Percentiles rank a stretch among this genome's conserved stretches.
phyloP scores from a whole-genome alignment of 345 rosid species.

The Pistacia atlantica region DNA sequence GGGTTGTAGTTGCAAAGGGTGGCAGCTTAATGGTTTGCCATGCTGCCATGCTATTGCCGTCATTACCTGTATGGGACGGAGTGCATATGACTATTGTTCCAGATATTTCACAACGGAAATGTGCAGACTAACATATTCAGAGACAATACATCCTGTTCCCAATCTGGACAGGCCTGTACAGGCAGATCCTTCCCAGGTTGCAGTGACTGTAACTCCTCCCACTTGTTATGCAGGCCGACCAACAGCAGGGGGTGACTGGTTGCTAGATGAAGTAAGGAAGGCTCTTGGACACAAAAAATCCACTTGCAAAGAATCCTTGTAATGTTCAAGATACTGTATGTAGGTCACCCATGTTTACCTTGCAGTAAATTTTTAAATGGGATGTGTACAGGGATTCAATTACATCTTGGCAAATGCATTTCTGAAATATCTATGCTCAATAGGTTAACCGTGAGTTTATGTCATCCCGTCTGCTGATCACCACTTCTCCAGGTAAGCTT shows the following conservation, averaged over 20 bases:
- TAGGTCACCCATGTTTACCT: too few relatives aligned
- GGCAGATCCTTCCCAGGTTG: constrained; percentile 27
- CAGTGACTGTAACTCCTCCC: constrained; percentile 73
- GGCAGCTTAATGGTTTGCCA: constrained; percentile 86
- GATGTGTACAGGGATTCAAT: neutral
- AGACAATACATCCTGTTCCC: constrained; percentile 72
- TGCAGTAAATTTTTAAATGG: neutral
- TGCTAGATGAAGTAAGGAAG: constrained; percentile 71
- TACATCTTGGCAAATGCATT: neutral
- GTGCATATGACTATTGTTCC: constrained; percentile 71
- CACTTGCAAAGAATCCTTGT: constrained; percentile 75
- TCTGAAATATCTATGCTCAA: neutral
- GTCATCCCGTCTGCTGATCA: neutral
- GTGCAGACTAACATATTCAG: constrained; percentile 68
- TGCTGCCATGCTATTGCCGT: constrained; percentile 82
- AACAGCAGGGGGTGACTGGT: constrained; percentile 56
- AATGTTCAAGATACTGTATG: too few relatives aligned
- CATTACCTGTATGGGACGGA: constrained; percentile 54
- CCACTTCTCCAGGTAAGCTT: neutral
- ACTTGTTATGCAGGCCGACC: constrained; percentile 62
- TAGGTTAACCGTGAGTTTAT: too few relatives aligned
- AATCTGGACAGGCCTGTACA: constrained; percentile 42
- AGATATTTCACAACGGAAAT: constrained; percentile 70
- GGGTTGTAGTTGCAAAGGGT: constrained; percentile 35
- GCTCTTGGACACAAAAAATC: constrained; percentile 97